Base-by-base conservation (phyloP, 2,329 filamentous ascomycete genomes). In the Coccinonectria pachysandricola region DNA sequence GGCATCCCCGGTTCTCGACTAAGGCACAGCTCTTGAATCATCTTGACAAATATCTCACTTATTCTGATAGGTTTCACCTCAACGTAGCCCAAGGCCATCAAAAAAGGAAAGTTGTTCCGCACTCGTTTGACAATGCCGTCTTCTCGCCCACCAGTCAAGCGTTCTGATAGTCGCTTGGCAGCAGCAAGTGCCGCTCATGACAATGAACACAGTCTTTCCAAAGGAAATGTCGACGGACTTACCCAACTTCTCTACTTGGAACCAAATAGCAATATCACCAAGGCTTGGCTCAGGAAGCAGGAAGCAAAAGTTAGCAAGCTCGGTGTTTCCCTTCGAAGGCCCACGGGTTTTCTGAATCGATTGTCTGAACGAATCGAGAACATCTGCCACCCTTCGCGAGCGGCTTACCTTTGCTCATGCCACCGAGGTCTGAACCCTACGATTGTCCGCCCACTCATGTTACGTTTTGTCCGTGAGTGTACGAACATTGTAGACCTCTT, bases 361-460 rank as follows among this genome's bases (percentile, higher is more conserved):
- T 28, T 59, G 4, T 38, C 48, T 12, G 42, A 54, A 21, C 48
- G 43, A 20, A 28, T 59, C 6, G 32, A 39, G 8, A 27, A 28
- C 8, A 24, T 48, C 20, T 24, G 35, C 37, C 17, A 47, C 6
- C 35, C 48, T 5, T 24, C 24, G 6, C 40, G 49, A 10, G 38
- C 36, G 8, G 56, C 59, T 8, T 40, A 50, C 6, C 46, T 69
- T 4, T 70, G 65, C 36, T 9, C 27, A 5, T 41, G 40, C 4
- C 65, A 70, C 38, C 37, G 49, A 13, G 27, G 18, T 0, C 52
- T 70, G 4, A 52, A 67, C 20, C 50, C 60, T 0, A 53, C 49
- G 19, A 35, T 67, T 8, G 56, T 69, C 10, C 57, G 56, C 21
- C 50, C 51, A 11, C 40, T 68, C n/a, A 62, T 62, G 41, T 24